A percentile compares a stretch with the other conserved stretches of the same genome.
Conservation (phyloP, 257 asterid genomes). For the Dorcoceras hygrometricum region DNA sequence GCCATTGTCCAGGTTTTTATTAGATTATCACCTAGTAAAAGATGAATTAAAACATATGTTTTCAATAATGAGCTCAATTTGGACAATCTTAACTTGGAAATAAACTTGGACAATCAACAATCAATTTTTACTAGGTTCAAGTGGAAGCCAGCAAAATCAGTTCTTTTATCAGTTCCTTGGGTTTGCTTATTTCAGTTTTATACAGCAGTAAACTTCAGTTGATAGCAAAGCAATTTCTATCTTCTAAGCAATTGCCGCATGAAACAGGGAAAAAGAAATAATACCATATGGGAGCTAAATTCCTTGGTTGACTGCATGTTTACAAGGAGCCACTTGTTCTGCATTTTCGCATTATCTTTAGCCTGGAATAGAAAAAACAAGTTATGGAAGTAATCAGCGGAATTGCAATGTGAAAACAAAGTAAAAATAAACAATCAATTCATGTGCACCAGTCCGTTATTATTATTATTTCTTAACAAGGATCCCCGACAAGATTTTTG, state of each 20-base stretch:
- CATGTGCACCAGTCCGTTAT: neutral
- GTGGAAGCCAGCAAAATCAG: slow-evolving; percentile 1
- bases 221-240: neutral
- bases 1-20: neutral
- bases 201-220: slow-evolving; percentile 5
- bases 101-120: slow-evolving; percentile 12
- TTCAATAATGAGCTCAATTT: neutral
- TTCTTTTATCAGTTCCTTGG: slow-evolving; percentile 16
- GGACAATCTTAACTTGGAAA: neutral
- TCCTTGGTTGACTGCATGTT: slow-evolving; percentile 91
- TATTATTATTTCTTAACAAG: neutral
- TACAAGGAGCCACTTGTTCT: slow-evolving; percentile 87
- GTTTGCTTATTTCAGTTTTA: slow-evolving; percentile 5
- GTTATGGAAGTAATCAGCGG: slow-evolving; percentile 18
- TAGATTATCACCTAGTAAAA: neutral
- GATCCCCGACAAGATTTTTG: slow-evolving; percentile 12
- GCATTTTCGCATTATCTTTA: slow-evolving; percentile 69
- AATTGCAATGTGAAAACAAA: slow-evolving; percentile 9
- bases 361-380: slow-evolving; percentile 51
- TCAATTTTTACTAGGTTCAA: slow-evolving; percentile 3
- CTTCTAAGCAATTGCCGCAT: neutral
- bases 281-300: slow-evolving; percentile 97
- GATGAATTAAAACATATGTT: neutral
- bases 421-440: neutral
- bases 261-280: slow-evolving; percentile 3